Evolutionary conservation across 352 stramenopile genomes (phyloP).

Genomic region (Phytophthora pinifolia): DNA sequence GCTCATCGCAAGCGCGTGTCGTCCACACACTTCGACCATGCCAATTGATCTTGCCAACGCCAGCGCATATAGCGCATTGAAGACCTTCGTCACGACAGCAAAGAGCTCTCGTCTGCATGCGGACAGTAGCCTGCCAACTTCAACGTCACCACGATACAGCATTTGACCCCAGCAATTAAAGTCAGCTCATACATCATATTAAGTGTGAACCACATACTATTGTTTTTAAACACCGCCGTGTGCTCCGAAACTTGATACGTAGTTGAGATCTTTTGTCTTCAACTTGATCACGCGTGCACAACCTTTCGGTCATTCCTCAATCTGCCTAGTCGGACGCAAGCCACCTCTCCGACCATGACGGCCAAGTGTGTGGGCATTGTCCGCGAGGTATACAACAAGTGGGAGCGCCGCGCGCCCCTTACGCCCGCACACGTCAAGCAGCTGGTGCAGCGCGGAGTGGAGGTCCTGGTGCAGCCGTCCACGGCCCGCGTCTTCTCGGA

Average conservation of each 20-base stretch:
- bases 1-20: constrained; percentile 14
- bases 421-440: constrained; percentile 89
- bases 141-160: not conserved
- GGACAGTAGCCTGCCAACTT: no score
- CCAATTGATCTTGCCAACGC: no score
- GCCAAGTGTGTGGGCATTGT: constrained; percentile 89
- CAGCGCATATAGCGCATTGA: no score
- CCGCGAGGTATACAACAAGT: constrained; percentile 94
- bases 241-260: no score
- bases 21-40: no score
- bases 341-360: constrained; percentile 15
- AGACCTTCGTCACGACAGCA: no score
- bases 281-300: constrained; percentile 11
- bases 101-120: no score
- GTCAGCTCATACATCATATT: not conserved
- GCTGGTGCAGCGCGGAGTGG: constrained; percentile 75
- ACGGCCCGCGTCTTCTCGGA: constrained; percentile 93
- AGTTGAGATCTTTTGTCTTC: constrained; percentile 12
- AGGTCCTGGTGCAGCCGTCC: constrained; percentile 94
- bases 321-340: constrained; percentile 11
- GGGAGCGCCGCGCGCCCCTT: constrained; percentile 93
- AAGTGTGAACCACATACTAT: no score
- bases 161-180: no score
- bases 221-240: no score
- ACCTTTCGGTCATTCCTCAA: constrained; percentile 17